phyloP scores from a whole-genome alignment of 2,329 filamentous ascomycete species.

The Nemania sp. region DNA sequence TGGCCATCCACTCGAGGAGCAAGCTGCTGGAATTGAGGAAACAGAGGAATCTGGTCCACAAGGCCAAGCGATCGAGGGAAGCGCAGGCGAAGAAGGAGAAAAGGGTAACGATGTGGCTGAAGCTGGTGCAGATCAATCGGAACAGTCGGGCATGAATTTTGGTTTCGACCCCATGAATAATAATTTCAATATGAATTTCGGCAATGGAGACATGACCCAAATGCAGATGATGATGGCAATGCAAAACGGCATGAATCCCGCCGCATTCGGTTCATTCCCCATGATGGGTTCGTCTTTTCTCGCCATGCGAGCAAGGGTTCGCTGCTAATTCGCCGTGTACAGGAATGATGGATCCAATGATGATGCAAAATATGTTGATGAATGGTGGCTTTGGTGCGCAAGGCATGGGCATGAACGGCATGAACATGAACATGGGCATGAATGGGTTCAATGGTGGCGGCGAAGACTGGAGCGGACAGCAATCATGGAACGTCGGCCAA shows the following conservation, averaged over 20 bases:
- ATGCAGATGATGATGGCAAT: constrained; percentile 83
- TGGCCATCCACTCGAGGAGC: constrained; percentile 20
- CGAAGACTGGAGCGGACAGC: constrained; percentile 80
- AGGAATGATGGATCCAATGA: constrained; percentile 87
- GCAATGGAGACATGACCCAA: constrained; percentile 70
- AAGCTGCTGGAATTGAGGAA: constrained; percentile 25
- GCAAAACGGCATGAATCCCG: constrained; percentile 67
- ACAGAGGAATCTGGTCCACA: constrained; percentile 23
- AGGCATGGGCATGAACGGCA: constrained; percentile 74
- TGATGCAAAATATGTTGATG: constrained; percentile 78
- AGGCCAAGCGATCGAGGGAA: constrained; percentile 21
- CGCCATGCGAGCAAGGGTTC: constrained; percentile 19
- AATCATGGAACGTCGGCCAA: constrained; percentile 83
- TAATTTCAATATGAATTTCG: constrained; percentile 65
- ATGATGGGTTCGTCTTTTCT: constrained; percentile 75
- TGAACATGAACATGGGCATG: constrained; percentile 82
- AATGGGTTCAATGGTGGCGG: constrained; percentile 69
- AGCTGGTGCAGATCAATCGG: constrained; percentile 40
- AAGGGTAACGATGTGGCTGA: constrained; percentile 37
- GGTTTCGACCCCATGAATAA: constrained; percentile 49
- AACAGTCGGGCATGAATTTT: constrained; percentile 38
- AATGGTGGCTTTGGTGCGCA: constrained; percentile 73
- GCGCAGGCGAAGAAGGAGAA: constrained; percentile 33
- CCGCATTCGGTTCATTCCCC: constrained; percentile 62
- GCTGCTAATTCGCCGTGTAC: constrained; percentile 37